phyloP scores from a whole-genome alignment of 163 green algal genomes.

The Scenedesmus sp. region DNA sequence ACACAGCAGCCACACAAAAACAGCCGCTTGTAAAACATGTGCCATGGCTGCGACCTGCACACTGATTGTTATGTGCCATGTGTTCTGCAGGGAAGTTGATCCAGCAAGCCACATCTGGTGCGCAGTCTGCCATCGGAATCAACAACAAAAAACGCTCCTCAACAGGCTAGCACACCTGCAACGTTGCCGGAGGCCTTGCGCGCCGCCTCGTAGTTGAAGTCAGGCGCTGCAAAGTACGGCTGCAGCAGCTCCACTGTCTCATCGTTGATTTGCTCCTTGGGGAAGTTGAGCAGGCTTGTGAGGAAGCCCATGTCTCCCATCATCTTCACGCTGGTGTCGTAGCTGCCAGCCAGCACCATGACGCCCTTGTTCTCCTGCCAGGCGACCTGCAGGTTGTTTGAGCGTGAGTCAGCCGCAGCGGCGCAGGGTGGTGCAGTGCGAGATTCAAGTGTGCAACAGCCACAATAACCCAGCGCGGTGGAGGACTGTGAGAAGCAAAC shows the following conservation, averaged over 20 bases:
- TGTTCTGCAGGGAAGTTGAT: neutral
- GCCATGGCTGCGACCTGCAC: neutral
- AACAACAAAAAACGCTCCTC: neutral
- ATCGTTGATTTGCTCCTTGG: conserved; percentile 97
- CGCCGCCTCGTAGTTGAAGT: conserved; percentile 95
- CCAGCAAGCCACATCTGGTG: neutral
- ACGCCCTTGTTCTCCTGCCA: conserved; percentile 53
- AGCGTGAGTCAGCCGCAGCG: neutral
- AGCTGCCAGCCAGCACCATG: conserved; percentile 89
- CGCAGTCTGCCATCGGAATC: neutral
- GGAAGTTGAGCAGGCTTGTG: conserved; percentile 90
- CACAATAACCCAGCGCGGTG: no score
- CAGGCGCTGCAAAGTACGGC: conserved; percentile 93
- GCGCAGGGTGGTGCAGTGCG: neutral
- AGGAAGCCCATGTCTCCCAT: conserved; percentile 96
- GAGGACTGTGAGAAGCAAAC: no score
- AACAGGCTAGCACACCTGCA: conserved; percentile 55
- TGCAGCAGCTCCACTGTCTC: conserved; percentile 93
- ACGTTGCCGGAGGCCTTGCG: conserved; percentile 95
- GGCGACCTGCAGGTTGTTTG: conserved; percentile 21
- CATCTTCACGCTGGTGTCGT: conserved; percentile 93
- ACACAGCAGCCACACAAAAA: conserved; percentile 1
- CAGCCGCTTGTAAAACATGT: neutral
- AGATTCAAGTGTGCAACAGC: no score
- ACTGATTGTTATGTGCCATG: neutral